Conservation (phyloP, 2,329 filamentous ascomycete genomes). For the Amesomyces nigricolor region DNA sequence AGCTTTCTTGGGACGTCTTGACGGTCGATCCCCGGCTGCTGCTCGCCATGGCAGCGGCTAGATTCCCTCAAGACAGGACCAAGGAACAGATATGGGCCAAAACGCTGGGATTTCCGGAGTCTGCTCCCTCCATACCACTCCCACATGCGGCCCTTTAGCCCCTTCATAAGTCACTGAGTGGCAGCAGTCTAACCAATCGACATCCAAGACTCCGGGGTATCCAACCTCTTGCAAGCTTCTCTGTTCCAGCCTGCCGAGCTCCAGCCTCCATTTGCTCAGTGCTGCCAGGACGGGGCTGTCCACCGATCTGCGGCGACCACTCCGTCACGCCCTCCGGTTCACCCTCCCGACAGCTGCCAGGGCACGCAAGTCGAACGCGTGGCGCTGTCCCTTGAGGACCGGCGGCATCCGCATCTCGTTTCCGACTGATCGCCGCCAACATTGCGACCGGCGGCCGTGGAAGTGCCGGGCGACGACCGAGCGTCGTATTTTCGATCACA, state of each 20-base stretch:
- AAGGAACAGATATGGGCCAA: slow-evolving; percentile 1
- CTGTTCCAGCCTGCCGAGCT: slow-evolving; percentile 1
- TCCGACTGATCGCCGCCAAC: slow-evolving; percentile 20
- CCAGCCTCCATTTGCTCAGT: background rate
- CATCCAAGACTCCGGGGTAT: background rate
- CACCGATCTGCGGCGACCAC: slow-evolving; percentile 4
- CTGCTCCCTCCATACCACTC: background rate
- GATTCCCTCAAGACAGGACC: slow-evolving; percentile 13
- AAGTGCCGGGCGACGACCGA: slow-evolving; percentile 20
- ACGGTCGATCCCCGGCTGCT: background rate
- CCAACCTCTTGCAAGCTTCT: background rate
- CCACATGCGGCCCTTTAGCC: too few species aligned
- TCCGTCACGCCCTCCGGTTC: background rate
- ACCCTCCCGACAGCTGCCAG: too few species aligned
- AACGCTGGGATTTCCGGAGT: background rate
- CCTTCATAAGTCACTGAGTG: too few species aligned
- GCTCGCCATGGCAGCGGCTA: slow-evolving; percentile 7
- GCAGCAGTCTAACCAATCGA: slow-evolving; percentile 6
- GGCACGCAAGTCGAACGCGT: too few species aligned
- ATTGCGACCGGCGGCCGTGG: slow-evolving; percentile 18
- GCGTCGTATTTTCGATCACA: slow-evolving; percentile 24
- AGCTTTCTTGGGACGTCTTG: background rate
- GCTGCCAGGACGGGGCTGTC: background rate
- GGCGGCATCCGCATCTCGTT: slow-evolving; percentile 8
- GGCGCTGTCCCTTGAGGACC: background rate